Base-by-base conservation (phyloP, 331 rosid species). In the Cucumis variabilis region DNA sequence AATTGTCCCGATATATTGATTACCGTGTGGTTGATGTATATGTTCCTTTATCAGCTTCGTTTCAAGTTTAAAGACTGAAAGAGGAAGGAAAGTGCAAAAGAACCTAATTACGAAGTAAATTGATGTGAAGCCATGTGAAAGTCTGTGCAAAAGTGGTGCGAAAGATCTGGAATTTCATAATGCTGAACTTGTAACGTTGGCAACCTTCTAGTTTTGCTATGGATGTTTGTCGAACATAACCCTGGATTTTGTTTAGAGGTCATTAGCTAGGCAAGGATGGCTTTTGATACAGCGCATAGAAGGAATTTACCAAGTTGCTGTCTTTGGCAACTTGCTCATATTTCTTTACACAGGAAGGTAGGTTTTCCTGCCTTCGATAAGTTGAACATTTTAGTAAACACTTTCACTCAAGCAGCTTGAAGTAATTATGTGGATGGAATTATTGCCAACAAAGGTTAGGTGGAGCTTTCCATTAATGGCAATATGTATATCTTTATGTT, bases 311-410 rank as follows among this genome's bases (percentile, higher is more conserved):
- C 96, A 93, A 92, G 99, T 99, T 92, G 98, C 99, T 67, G 94
- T 99, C 74, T 96, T 97, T 88, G 96, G 98, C 89, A 96, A 97
- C 88, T 85, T 96, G 90, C 95, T 97, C 92, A 92, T 97, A 90
- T 97, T 97, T 96, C 99, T 97, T 89, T 97, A 91, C 86, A 97
- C 99, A 0, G 98, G 99, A 91, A 94, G 97, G 99, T 97, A 90
- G 82, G 55, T 23, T 77, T 86, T 63, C 63, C 58, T 62, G 25
- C 51, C 23, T 44, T 16, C 13, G 24, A 55, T 74, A 1, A 17
- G 27, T 74, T 27, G 4, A 6, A 19, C 27, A 25, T 55, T 63
- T 60, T 23, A 33, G 3, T 44, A 8, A n/a, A 75, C 12, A n/a
- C 30, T 51, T 30, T 8, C 19, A 19, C 28, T 50, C 23, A 16